phyloP scores from a whole-genome alignment of 2,329 filamentous ascomycete species.

The Botrytis paeoniae region DNA sequence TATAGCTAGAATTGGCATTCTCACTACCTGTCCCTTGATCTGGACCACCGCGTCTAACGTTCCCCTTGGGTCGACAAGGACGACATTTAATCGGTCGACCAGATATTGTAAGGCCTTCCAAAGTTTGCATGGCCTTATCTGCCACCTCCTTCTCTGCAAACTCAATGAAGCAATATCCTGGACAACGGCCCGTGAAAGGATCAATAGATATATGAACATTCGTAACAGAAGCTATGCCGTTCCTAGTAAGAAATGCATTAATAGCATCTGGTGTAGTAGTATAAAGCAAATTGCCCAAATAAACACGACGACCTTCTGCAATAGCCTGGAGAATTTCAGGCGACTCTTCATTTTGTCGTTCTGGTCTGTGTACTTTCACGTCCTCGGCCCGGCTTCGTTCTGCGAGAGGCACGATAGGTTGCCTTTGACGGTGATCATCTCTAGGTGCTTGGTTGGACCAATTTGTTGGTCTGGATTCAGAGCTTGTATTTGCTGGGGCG shows the following conservation, averaged over 20 bases:
- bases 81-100: neutral
- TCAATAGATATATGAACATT: conserved; percentile 3
- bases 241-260: neutral
- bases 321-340: neutral
- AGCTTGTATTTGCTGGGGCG: neutral
- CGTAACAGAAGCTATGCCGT: neutral
- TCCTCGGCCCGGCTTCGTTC: neutral
- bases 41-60: neutral
- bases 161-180: conserved; percentile 8
- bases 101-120: neutral
- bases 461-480: neutral
- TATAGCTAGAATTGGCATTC: neutral
- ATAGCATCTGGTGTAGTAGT: neutral
- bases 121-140: neutral
- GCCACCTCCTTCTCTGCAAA: neutral
- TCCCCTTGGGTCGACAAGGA: neutral
- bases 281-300: conserved; percentile 8
- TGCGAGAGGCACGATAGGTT: conserved; percentile 2
- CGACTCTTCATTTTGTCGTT: neutral
- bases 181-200: neutral
- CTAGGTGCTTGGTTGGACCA: neutral
- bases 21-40: neutral
- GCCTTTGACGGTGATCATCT: neutral
- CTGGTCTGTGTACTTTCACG: neutral
- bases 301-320: conserved; percentile 3